A percentile compares a stretch with the other conserved stretches of the same genome.
Evolutionary conservation across 495 filamentous ascomycete species (phyloP).

Genomic region (Aspergillus avenaceus): DNA sequence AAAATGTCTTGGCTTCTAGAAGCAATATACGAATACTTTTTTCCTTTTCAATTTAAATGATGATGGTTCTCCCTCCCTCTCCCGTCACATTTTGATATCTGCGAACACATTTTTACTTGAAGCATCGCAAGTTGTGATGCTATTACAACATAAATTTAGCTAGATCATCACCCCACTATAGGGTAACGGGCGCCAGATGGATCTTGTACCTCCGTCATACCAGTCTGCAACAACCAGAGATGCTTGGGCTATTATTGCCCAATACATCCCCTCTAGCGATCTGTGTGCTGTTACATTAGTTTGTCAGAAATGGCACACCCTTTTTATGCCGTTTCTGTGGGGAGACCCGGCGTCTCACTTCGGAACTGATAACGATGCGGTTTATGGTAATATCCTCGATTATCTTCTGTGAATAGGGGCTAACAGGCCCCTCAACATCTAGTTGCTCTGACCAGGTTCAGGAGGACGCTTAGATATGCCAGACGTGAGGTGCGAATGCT

Average conservation of each 20-base stretch:
- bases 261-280: slow-evolving; percentile 55
- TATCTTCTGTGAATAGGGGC: neutral
- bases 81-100: no score
- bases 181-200: slow-evolving; percentile 33
- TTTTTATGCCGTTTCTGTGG: slow-evolving; percentile 62
- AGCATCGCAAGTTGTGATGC: neutral
- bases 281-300: slow-evolving; percentile 57
- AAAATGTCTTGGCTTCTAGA: slow-evolving; percentile 1
- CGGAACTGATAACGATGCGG: slow-evolving; percentile 57
- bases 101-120: no score
- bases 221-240: slow-evolving; percentile 53
- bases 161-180: neutral
- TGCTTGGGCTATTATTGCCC: slow-evolving; percentile 59
- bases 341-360: slow-evolving; percentile 64
- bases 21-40: neutral
- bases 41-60: no score
- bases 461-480: slow-evolving; percentile 53
- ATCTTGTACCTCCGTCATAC: slow-evolving; percentile 58
- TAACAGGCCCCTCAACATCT: slow-evolving; percentile 6
- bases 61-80: no score
- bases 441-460: slow-evolving; percentile 62
- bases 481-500: slow-evolving; percentile 50
- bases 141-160: neutral
- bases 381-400: slow-evolving; percentile 44
- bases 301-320: slow-evolving; percentile 52